These are phyloP conservation scores for Calocera viscosa DNA, from an alignment of 768 basidiomycete species.

Conservation along the genomic window DNA sequence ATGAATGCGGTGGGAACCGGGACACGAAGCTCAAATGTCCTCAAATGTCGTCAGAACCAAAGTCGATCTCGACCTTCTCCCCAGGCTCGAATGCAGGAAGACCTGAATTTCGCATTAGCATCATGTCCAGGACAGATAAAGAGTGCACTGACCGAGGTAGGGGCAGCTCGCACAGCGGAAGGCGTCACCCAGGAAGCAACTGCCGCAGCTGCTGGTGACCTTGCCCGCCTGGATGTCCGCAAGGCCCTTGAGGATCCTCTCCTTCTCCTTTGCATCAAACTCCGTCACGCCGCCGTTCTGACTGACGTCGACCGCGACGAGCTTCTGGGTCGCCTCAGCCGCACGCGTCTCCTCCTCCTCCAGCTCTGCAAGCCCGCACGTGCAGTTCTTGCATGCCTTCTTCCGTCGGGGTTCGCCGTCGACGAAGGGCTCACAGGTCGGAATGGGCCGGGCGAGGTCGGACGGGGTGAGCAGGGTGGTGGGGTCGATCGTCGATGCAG, in stretches of 20 bases:
- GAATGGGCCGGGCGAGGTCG: conserved; percentile 67
- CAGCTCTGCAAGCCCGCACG: conserved; percentile 89
- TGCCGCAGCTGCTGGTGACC: conserved; percentile 94
- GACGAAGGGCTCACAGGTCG: conserved; percentile 56
- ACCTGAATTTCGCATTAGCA: conserved; percentile 37
- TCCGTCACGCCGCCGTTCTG: conserved; percentile 42
- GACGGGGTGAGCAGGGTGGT: conserved; percentile 71
- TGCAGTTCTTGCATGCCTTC: conserved; percentile 91
- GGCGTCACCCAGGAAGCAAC: conserved; percentile 94
- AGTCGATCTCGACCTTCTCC: conserved; percentile 66
- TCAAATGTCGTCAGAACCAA: conserved; percentile 1
- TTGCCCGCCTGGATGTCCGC: conserved; percentile 65
- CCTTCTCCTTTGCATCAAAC: conserved; percentile 39
- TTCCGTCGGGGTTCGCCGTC: conserved; percentile 50
- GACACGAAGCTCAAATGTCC: not conserved
- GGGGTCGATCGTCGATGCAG: conserved; percentile 65
- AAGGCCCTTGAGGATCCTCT: conserved; percentile 37
- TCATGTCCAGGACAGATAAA: conserved; percentile 12
- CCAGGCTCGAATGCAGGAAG: conserved; percentile 97
- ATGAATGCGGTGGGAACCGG: not conserved
- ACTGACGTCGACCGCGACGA: conserved; percentile 59
- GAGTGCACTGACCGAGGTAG: conserved; percentile 63
- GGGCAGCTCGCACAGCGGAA: conserved; percentile 95
- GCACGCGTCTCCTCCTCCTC: conserved; percentile 61
- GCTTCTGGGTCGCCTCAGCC: conserved; percentile 29